Evolutionary conservation across 1,284 basidiomycete species (phyloP).

Genomic region (Leccinum brunneo-olivaceum): DNA sequence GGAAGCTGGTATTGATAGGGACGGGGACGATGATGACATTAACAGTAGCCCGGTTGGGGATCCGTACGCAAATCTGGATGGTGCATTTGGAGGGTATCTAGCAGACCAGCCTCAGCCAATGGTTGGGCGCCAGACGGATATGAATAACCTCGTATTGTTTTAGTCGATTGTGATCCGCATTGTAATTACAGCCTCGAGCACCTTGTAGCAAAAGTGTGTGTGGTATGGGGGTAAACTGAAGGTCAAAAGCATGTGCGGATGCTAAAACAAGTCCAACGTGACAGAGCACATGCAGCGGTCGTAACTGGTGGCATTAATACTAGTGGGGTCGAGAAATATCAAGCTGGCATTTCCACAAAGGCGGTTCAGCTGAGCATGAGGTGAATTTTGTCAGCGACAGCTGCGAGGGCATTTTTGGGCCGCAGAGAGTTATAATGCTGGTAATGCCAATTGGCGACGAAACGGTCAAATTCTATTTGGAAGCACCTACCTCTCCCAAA

Average conservation of each 20-base stretch:
- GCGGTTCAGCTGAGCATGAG: slow-evolving; percentile 30
- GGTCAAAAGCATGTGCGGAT: not conserved
- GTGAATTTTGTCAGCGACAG: slow-evolving; percentile 38
- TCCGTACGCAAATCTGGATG: slow-evolving; percentile 70
- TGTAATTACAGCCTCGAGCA: not conserved
- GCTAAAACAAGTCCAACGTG: not conserved
- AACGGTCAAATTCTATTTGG: not conserved
- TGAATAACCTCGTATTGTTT: slow-evolving; percentile 48
- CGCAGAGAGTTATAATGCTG: slow-evolving; percentile 87
- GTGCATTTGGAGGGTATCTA: slow-evolving; percentile 63
- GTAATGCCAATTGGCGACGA: slow-evolving; percentile 4
- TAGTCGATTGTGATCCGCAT: slow-evolving; percentile 23
- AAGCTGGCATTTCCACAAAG: not conserved
- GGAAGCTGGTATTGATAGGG: slow-evolving; percentile 22
- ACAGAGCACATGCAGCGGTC: too few species aligned
- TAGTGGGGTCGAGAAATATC: not conserved
- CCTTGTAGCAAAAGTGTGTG: too few species aligned
- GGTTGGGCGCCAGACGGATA: slow-evolving; percentile 17
- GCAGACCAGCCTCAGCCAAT: slow-evolving; percentile 61
- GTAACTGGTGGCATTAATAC: not conserved
- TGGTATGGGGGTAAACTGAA: not conserved
- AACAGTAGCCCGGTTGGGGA: slow-evolving; percentile 36
- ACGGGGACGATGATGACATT: slow-evolving; percentile 31
- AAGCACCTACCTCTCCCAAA: slow-evolving; percentile 74
- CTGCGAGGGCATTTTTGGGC: slow-evolving; percentile 41